A percentile compares a stretch with the other conserved stretches of the same genome.
phyloP scores from a whole-genome alignment of 2,329 filamentous ascomycete species.

The Talaromyces sp. region DNA sequence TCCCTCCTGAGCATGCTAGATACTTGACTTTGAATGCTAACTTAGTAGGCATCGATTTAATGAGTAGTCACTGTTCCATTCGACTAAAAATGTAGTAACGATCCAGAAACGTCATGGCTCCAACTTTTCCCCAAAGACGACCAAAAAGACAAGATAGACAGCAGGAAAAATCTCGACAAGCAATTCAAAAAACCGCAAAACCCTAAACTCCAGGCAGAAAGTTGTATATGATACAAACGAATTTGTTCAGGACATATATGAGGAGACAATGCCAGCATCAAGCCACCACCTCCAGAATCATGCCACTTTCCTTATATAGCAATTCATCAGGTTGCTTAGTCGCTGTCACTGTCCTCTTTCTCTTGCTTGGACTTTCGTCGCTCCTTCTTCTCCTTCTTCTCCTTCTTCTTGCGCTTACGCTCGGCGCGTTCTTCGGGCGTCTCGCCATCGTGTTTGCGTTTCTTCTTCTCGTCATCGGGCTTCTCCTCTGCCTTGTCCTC shows the following conservation, averaged over 20 bases:
- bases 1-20: neutral
- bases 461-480: constrained; percentile 50
- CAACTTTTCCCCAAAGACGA: constrained; percentile 12
- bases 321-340: constrained; percentile 28
- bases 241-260: constrained; percentile 17
- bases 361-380: constrained; percentile 83
- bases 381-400: constrained; percentile 57
- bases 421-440: constrained; percentile 48
- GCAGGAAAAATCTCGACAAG: constrained; percentile 11
- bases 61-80: neutral
- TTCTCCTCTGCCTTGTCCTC: constrained; percentile 40
- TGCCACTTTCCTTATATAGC: constrained; percentile 23
- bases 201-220: constrained; percentile 36
- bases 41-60: neutral
- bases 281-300: constrained; percentile 11
- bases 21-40: neutral
- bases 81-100: constrained; percentile 1
- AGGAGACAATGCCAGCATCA: neutral
- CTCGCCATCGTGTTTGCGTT: constrained; percentile 57
- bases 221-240: constrained; percentile 42
- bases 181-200: constrained; percentile 24
- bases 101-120: constrained; percentile 3
- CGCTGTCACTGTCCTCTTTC: constrained; percentile 64
- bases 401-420: constrained; percentile 52
- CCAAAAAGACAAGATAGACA: constrained; percentile 21